Evolutionary conservation across 306 rosid species (phyloP).

Genomic region (Vigna mungo): DNA sequence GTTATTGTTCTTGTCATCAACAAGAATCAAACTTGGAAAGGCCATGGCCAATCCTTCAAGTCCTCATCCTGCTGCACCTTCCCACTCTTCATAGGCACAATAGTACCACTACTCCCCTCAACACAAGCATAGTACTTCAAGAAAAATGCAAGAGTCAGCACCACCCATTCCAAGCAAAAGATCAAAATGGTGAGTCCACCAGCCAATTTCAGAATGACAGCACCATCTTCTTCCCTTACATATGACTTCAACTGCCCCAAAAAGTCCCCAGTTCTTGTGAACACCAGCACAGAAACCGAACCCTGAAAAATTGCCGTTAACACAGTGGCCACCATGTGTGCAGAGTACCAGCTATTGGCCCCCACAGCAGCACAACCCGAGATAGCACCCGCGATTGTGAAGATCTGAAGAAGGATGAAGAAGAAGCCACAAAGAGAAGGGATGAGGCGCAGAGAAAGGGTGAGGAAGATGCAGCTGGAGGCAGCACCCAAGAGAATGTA

Average conservation of each 20-base stretch:
- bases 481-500: conserved; percentile 89
- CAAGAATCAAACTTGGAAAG: conserved; percentile 64
- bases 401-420: conserved; percentile 78
- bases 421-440: conserved; percentile 87
- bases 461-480: conserved; percentile 92
- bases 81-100: conserved; percentile 56
- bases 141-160: conserved; percentile 76
- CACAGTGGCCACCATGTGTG: conserved; percentile 87
- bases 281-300: conserved; percentile 73
- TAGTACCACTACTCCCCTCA: conserved; percentile 40
- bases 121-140: conserved; percentile 76
- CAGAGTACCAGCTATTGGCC: conserved; percentile 69
- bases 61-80: conserved; percentile 85
- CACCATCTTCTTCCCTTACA: conserved; percentile 82
- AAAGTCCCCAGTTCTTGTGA: conserved; percentile 69
- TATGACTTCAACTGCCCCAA: conserved; percentile 71
- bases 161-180: conserved; percentile 90
- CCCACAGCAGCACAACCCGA: conserved; percentile 79
- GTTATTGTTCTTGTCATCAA: background rate
- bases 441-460: conserved; percentile 82
- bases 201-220: conserved; percentile 73
- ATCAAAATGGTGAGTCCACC: conserved; percentile 81
- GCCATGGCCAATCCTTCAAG: conserved; percentile 95
- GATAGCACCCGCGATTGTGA: conserved; percentile 76
- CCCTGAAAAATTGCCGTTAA: conserved; percentile 85